phyloP scores from a whole-genome alignment of 108 stramenopile genomes.

The Cyclotella kingstonii region DNA sequence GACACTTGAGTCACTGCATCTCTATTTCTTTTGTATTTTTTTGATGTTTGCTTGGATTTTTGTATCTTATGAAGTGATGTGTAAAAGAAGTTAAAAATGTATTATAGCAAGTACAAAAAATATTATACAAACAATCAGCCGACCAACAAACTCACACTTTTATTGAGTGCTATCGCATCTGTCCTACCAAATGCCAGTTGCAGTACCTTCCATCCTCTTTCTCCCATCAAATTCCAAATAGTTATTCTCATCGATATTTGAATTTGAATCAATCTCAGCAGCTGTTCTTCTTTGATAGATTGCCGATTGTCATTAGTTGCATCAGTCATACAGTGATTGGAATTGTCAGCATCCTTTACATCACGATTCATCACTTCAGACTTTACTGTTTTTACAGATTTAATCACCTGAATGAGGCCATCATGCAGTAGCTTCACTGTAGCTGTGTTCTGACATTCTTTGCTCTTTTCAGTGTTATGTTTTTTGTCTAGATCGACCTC shows the following conservation, averaged over 20 bases:
- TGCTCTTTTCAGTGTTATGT: neutral
- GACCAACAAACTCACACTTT: neutral
- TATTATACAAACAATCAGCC: too few relatives aligned
- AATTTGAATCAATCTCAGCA: conserved; percentile 23
- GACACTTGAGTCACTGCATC: neutral
- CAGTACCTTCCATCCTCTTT: conserved; percentile 29
- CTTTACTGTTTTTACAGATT: neutral
- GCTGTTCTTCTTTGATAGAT: neutral
- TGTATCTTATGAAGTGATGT: neutral
- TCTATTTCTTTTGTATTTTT: too few relatives aligned
- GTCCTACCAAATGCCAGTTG: conserved; percentile 4
- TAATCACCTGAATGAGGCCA: neutral
- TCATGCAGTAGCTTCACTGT: too few relatives aligned
- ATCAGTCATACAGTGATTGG: too few relatives aligned
- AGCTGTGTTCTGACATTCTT: too few relatives aligned
- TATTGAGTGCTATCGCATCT: neutral
- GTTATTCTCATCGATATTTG: conserved; percentile 46
- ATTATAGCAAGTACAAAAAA: too few relatives aligned
- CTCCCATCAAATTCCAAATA: conserved; percentile 29
- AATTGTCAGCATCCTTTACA: neutral
- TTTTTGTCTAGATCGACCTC: neutral
- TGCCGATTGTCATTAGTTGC: too few relatives aligned
- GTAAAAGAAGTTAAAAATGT: too few relatives aligned
- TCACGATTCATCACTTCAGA: neutral
- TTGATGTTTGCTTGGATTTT: neutral